Base-by-base conservation (phyloP, 306 rosid genomes). In the Prosopis cineraria region DNA sequence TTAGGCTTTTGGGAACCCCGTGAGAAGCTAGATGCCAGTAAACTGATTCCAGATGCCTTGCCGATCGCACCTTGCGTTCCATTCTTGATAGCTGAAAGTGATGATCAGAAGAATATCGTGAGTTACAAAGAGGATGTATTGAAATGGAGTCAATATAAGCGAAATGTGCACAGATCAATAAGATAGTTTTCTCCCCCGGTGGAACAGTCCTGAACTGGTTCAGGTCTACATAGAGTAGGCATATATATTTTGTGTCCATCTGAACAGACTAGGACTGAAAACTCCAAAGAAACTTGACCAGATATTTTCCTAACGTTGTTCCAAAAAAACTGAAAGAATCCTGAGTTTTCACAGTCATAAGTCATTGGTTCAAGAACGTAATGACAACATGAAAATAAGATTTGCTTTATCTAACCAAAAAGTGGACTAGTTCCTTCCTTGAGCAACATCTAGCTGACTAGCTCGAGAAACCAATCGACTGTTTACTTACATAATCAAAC, bases 21-120 rank as follows among this genome's bases (percentile, higher is more conserved):
- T 89, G 91, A 34, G 98, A 91, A 59, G 98, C 98, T 76, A 94
- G 83, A 88, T 91, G 89, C 98, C 98, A 94, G 78, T 87, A 91
- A 33, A 91, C 70, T 10, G 94, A 91, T 73, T 94, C 97, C 20
- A 85, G 85, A 67, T 89, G 90, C 79, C 87, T 87, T 17, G 97
- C 96, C 45, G 82, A 80, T 58, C 87, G 91, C 65, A 91, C 93
- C 82, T 88, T 90, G 78, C 22, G 91, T 82, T 94, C 98, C 98
- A 94, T 91, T 78, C 74, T 82, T 60, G 81, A 86, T 52, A 94
- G 81, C 98, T 94, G 89, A 84, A 86, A 3, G 47, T 41, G 9
- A 67, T 53, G 10, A 67, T 43, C 67, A 76, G 60, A 84, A 69
- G 62, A 84, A 24, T 55, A 55, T 22, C 60, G 20, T 22, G 60